Evolutionary conservation across 441 rosid genomes (phyloP).

Genomic region (Croton laevigatus): DNA sequence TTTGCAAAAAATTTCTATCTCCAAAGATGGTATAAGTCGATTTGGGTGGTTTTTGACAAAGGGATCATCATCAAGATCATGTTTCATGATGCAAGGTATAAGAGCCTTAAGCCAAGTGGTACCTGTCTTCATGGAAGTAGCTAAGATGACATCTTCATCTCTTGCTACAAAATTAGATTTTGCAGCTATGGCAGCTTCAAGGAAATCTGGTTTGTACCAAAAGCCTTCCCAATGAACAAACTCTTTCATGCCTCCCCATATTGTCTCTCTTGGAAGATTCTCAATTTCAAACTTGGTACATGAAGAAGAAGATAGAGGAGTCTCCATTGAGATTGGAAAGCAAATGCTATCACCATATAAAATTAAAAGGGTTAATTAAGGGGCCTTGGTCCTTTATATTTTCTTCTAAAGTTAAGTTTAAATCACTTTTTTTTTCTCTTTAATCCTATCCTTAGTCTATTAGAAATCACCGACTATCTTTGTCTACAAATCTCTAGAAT

Average conservation of each 20-base stretch:
- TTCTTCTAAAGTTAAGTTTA: too few relatives aligned
- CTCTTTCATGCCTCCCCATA: background rate
- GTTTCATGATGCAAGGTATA: conserved; percentile 21
- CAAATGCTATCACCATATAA: background rate
- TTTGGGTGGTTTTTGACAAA: conserved; percentile 28
- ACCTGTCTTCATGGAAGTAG: conserved; percentile 29
- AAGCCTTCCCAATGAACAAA: conserved; percentile 21
- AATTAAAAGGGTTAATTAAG: too few relatives aligned
- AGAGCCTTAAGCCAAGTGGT: conserved; percentile 33
- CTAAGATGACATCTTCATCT: conserved; percentile 21
- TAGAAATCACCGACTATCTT: too few relatives aligned
- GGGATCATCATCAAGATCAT: conserved; percentile 10
- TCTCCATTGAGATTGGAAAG: background rate
- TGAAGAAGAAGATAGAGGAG: background rate
- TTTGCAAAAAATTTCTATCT: conserved; percentile 25
- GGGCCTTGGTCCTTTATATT: too few relatives aligned
- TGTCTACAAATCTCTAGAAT: too few relatives aligned
- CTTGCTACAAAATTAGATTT: conserved; percentile 10
- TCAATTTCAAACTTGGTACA: background rate
- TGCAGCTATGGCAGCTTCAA: conserved; percentile 5
- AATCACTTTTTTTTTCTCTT: too few relatives aligned
- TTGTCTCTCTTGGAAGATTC: conserved; percentile 6
- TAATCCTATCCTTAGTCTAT: too few relatives aligned
- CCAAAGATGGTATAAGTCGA: conserved; percentile 30
- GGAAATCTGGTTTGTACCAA: background rate